A percentile compares a stretch with the other conserved stretches of the same genome.
These are phyloP conservation scores for Canavalia gladiata DNA, from an alignment of 306 rosid genomes.

Conservation along the genomic window DNA sequence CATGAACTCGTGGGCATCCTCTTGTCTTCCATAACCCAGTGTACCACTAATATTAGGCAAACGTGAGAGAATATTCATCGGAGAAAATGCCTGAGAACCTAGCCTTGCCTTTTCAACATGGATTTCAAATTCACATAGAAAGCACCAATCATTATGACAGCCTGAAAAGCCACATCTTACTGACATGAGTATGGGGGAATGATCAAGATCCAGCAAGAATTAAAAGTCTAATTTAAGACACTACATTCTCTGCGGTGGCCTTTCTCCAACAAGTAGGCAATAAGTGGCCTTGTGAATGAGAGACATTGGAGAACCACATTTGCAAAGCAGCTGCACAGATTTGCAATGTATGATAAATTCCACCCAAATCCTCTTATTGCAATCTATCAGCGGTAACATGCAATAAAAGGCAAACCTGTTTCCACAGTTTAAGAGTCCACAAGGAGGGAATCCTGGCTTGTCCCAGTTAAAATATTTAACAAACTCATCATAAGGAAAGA, in stretches of 20 bases:
- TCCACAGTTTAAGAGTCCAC: constrained; percentile 87
- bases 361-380: background rate
- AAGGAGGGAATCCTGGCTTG: constrained; percentile 71
- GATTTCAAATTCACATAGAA: constrained; percentile 82
- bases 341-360: constrained; percentile 20
- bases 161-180: constrained; percentile 59
- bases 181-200: constrained; percentile 36
- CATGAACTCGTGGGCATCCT: constrained; percentile 98
- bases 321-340: constrained; percentile 82
- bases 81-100: constrained; percentile 76
- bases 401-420: constrained; percentile 66
- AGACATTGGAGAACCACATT: constrained; percentile 95
- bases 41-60: constrained; percentile 82
- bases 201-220: constrained; percentile 20
- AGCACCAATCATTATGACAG: constrained; percentile 80
- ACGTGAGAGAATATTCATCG: constrained; percentile 78
- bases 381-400: constrained; percentile 22
- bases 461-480: constrained; percentile 75
- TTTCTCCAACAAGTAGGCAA: constrained; percentile 79
- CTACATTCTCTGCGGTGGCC: constrained; percentile 84
- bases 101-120: constrained; percentile 72
- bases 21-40: constrained; percentile 87
- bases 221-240: constrained; percentile 16
- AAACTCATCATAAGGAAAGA: constrained; percentile 85
- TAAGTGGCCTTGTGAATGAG: constrained; percentile 82